Conservation (phyloP, 176 grass and related monocot species). For the Eragrostis curvula region DNA sequence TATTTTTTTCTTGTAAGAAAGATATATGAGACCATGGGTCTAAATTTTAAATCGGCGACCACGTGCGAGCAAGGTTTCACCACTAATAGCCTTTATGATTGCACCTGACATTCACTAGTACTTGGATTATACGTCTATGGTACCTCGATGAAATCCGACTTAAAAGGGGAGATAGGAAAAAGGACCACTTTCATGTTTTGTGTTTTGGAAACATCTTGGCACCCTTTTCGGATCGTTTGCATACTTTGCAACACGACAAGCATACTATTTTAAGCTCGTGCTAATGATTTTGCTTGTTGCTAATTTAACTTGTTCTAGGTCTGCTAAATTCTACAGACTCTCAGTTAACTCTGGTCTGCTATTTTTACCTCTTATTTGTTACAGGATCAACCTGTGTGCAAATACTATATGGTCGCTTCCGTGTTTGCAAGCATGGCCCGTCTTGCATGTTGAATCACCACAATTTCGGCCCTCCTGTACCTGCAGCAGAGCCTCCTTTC, state of each 20-base stretch:
- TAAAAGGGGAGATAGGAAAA: background rate
- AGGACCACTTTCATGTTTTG: background rate
- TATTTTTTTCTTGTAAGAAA: no score
- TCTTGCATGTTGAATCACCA: conserved; percentile 84
- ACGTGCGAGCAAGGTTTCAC: no score
- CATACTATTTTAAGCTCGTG: background rate
- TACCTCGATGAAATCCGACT: background rate
- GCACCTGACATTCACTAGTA: no score
- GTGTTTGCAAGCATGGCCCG: conserved; percentile 78
- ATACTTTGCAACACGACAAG: background rate
- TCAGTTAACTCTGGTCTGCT: background rate
- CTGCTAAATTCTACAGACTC: background rate
- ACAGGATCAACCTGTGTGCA: conserved; percentile 83
- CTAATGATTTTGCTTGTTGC: background rate
- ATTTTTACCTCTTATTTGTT: background rate
- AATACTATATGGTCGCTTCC: conserved; percentile 70
- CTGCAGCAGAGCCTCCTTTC: conserved; percentile 48
- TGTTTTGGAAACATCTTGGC: background rate
- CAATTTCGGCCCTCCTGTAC: conserved; percentile 49
- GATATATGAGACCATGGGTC: no score
- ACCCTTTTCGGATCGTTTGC: background rate
- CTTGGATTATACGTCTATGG: no score
- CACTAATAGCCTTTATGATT: no score
- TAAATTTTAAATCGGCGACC: no score
- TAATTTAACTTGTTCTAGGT: background rate